Evolutionary conservation across 2,329 filamentous ascomycete genomes (phyloP), one percentile per base, ranked within the genome.

Genomic region (Botrytis elliptica): DNA sequence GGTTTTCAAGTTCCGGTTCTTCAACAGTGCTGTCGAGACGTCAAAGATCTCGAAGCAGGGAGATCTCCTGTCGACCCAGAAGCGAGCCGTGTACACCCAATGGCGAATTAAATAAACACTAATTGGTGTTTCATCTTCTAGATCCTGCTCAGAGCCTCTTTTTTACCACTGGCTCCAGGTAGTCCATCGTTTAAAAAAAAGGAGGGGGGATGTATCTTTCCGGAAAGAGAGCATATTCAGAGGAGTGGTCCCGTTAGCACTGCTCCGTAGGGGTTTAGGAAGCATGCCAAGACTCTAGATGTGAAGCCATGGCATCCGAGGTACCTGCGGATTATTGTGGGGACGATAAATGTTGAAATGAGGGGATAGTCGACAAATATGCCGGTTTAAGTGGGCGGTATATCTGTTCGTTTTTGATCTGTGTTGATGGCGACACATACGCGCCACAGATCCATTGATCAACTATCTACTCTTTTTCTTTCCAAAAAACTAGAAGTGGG

Each of bases 251-350:
- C 46, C 65, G n/a, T 49, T 68, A 29, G 25, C 46, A 40, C 2
- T 42, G 29, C 29, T 29, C 29, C 29, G 65, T 68, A 40, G 16
- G 46, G 46, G 40, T 55, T 40, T 55, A 38, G 46, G 22, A 40
- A 33, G 46, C 52, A 57, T 55, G 65, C 46, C 65, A 57, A 68
- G 65, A 57, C 25, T 68, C 65, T n/a, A 68, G 38, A 55, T 68
- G 36, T 29, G 29, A 29, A 55, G 65, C 33, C 25, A 68, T 67
- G 16, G 25, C 46, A 55, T 55, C 65, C 65, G 46, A 68, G 65
- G 65, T 55, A 68, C 33, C 65, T 40, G 36, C 65, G 65, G 49
- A 55, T 42, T 57, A 42, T 42, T 68, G 46, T 55, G 65, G 65
- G 25, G 65, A 22, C 25, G 7, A 64, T 64, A 38, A 29, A 42